phyloP scores from a whole-genome alignment of 371 early-diverging fungal species.

The Nematocida ausubeli region DNA sequence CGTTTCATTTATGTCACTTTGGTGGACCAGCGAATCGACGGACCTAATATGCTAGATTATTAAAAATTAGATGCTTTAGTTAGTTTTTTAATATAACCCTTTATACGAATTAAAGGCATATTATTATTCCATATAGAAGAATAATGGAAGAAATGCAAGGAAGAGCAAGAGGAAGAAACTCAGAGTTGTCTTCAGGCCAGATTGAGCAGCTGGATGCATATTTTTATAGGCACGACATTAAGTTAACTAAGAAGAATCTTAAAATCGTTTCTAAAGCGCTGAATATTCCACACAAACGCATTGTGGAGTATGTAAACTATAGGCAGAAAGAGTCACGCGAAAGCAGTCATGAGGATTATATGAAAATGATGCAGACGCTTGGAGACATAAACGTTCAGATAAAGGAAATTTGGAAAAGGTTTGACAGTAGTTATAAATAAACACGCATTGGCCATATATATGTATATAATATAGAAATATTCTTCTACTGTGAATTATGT shows the following conservation, averaged over 20 bases:
- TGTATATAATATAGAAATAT: too few relatives aligned
- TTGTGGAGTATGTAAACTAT: conserved; percentile 58
- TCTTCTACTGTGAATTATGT: too few relatives aligned
- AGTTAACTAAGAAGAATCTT: conserved; percentile 60
- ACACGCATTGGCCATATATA: too few relatives aligned
- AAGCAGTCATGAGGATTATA: conserved; percentile 48
- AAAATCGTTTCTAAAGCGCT: conserved; percentile 56
- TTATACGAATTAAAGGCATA: conserved; percentile 5
- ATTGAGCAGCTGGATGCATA: conserved; percentile 56
- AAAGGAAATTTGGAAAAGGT: conserved; percentile 48
- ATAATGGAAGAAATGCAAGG: conserved; percentile 39
- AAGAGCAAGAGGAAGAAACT: conserved; percentile 32
- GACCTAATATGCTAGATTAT: not conserved
- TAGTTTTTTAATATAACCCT: conserved; percentile 24
- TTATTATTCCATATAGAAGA: conserved; percentile 5
- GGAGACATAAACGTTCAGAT: conserved; percentile 44
- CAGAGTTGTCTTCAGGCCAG: conserved; percentile 43
- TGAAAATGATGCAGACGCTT: conserved; percentile 30
- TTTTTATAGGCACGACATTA: conserved; percentile 54
- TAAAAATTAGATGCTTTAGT: conserved; percentile 11
- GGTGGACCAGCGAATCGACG: not conserved
- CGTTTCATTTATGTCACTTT: not conserved
- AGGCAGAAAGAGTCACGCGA: conserved; percentile 46
- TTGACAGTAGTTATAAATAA: conserved; percentile 41
- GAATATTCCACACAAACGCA: conserved; percentile 57